Percentiles rank a stretch among this genome's conserved stretches.
These are phyloP conservation scores for Lichtheimia ramosa DNA, from an alignment of 371 early-diverging fungal genomes.

Conservation along the genomic window DNA sequence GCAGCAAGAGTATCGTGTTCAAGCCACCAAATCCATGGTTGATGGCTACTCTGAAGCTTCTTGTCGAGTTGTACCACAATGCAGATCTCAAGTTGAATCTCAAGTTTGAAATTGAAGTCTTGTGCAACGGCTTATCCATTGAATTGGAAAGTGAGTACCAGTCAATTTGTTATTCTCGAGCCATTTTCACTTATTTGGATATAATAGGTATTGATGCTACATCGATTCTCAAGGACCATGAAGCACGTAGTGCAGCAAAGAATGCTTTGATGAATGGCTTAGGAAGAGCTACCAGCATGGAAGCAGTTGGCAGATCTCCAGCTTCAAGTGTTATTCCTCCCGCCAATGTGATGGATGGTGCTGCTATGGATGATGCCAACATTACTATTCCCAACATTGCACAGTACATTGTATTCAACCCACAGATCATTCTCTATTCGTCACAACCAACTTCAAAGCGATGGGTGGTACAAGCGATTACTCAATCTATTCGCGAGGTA, in stretches of 20 bases:
- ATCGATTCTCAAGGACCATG: slow-evolving; percentile 64
- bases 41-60: slow-evolving; percentile 88
- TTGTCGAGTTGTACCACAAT: slow-evolving; percentile 90
- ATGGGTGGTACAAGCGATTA: slow-evolving; percentile 85
- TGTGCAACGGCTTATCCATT: slow-evolving; percentile 88
- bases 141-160: slow-evolving; percentile 60
- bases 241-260: slow-evolving; percentile 40
- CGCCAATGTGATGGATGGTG: neutral
- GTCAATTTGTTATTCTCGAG: neutral
- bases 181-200: neutral
- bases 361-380: slow-evolving; percentile 1
- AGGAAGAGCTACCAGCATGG: neutral
- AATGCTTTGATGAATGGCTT: slow-evolving; percentile 19
- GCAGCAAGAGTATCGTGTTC: slow-evolving; percentile 82
- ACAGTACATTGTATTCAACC: slow-evolving; percentile 71
- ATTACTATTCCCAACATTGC: slow-evolving; percentile 60
- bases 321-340: slow-evolving; percentile 4
- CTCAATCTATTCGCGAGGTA: slow-evolving; percentile 85
- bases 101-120: slow-evolving; percentile 96
- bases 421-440: slow-evolving; percentile 68
- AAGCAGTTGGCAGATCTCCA: slow-evolving; percentile 3
- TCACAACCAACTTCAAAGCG: slow-evolving; percentile 82
- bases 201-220: slow-evolving; percentile 75
- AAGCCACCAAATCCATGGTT: slow-evolving; percentile 97
- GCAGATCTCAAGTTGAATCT: slow-evolving; percentile 93